A percentile compares a stretch with the other conserved stretches of the same genome.
phyloP scores from a whole-genome alignment of 352 stramenopile genomes.

The Phytopythium oedochilum region DNA sequence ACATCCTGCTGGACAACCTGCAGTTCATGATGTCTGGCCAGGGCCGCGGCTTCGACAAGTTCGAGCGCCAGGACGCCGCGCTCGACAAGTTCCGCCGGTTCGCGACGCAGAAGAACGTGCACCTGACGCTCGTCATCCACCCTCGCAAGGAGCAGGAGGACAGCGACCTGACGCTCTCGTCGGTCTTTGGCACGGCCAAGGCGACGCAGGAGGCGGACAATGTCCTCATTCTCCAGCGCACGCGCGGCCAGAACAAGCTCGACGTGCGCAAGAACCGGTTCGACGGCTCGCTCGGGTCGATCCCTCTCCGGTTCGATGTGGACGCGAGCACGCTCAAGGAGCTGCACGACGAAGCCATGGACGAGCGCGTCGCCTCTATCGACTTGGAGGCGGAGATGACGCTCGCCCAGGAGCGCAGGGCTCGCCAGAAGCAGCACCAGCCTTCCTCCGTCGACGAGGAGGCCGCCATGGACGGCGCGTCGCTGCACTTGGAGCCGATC shows the following conservation, averaged over 20 bases:
- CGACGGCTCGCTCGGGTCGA: conserved; percentile 87
- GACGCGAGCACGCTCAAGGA: conserved; percentile 60
- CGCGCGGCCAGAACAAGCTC: conserved; percentile 87
- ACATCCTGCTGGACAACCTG: conserved; percentile 99
- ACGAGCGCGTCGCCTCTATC: conserved; percentile 59
- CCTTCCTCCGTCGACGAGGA: conserved; percentile 3
- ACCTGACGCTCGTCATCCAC: conserved; percentile 98
- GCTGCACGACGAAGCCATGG: conserved; percentile 62
- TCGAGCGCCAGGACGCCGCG: conserved; percentile 90
- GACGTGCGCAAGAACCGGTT: conserved; percentile 97
- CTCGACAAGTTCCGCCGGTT: conserved; percentile 97
- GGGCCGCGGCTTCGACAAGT: conserved; percentile 84
- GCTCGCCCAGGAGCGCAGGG: conserved; percentile 47
- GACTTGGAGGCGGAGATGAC: conserved; percentile 78
- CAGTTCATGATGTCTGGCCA: conserved; percentile 98
- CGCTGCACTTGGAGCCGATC: conserved; percentile 7
- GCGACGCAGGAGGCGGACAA: conserved; percentile 99
- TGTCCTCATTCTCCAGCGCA: conserved; percentile 97
- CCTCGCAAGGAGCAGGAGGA: conserved; percentile 98
- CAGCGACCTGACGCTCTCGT: conserved; percentile 90
- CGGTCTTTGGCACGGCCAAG: conserved; percentile 98
- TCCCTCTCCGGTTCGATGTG: conserved; percentile 82
- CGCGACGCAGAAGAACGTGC: conserved; percentile 96
- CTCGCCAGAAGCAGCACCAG: conserved; percentile 1
- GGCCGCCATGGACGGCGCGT: neutral